A percentile compares a stretch with the other conserved stretches of the same genome.
These are phyloP conservation scores for Candida fluviatilis DNA, from an alignment of 805 yeast genomes.

Conservation along the genomic window DNA sequence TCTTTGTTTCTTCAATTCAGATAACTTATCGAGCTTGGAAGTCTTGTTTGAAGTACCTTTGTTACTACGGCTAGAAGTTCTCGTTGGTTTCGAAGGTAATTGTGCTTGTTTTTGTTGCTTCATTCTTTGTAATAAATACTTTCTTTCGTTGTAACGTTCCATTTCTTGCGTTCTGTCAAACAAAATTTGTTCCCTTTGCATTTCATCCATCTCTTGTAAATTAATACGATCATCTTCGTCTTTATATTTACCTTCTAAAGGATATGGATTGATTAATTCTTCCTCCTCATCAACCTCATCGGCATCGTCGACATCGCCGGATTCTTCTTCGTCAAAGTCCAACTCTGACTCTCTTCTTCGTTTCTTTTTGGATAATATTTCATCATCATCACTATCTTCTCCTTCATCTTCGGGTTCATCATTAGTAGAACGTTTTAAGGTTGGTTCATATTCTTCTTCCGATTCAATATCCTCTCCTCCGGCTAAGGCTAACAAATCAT, in stretches of 20 bases:
- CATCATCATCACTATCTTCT: constrained; percentile 4
- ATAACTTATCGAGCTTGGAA: constrained; percentile 51
- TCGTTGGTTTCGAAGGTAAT: constrained; percentile 22
- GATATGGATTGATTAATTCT: constrained; percentile 69
- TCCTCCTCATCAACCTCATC: constrained; percentile 28
- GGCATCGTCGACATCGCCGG: constrained; percentile 22
- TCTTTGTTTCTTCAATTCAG: constrained; percentile 73
- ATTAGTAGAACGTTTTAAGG: constrained; percentile 11
- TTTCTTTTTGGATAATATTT: constrained; percentile 4
- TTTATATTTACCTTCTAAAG: constrained; percentile 86
- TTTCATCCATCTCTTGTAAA: constrained; percentile 76
- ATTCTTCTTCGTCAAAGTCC: constrained; percentile 26
- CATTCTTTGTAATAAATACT: constrained; percentile 79
- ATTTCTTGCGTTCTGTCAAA: constrained; percentile 91
- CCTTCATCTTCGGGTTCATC: constrained; percentile 16
- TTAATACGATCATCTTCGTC: constrained; percentile 71
- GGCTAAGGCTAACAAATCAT: constrained; percentile 93
- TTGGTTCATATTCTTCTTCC: constrained; percentile 23
- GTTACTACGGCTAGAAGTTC: constrained; percentile 35
- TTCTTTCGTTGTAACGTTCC: constrained; percentile 83
- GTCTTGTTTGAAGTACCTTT: constrained; percentile 24
- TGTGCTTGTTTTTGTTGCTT: constrained; percentile 41
- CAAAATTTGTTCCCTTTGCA: constrained; percentile 84
- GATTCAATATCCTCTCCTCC: constrained; percentile 43
- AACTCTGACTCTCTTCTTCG: constrained; percentile 21